Evolutionary conservation across 2,329 filamentous ascomycete genomes (phyloP), one percentile per base, ranked within the genome.

Genomic region (Phyllosticta ampelicida): DNA sequence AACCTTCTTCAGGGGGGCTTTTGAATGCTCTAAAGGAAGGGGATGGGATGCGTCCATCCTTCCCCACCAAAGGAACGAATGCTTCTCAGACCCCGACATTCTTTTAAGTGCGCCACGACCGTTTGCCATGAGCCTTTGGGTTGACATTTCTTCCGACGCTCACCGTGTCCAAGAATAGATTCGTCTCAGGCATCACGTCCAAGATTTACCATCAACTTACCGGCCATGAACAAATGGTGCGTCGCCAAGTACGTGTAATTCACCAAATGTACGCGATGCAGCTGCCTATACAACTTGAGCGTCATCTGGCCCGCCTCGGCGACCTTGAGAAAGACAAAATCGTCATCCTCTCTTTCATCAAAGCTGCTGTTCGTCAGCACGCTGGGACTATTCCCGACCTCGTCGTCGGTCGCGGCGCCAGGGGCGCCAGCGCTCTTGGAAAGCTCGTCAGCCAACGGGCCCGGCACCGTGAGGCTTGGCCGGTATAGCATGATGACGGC

Each of bases 161-260:
- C 23, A 3, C 23, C 23, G 10, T 11, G 10, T 11, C 30, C 10
- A 3, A 13, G 30, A 36, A 13, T 11, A 11, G 30, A 16, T 1
- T 11, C 2, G n/a, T 36, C 10, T 36, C 30, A 13, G 13, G 3
- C 16, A 8, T 23, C 5, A 19, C 6, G 50, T 11, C 18, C 50
- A 20, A 13, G n/a, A 23, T 26, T 26, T 26, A 26, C 23, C 23
- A n/a, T 21, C 5, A 13, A 68, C 77, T 67, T 86, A 74, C 91
- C 92, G 26, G 92, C 92, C 88, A 96, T 96, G 75, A 97, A 97
- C 6, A 97, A 79, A 72, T 97, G 91, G 70, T 97, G 92, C 0
- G 94, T 96, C 1, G 94, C 91, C 56, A 97, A 76, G 71, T 95
- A 97, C 0, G 92, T 97, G 70, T 96, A 96, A 72, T 96, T 97